Percentiles rank a stretch among this genome's conserved stretches.
These are phyloP conservation scores for Calcarisporium arbuscula DNA, from an alignment of 2,329 filamentous ascomycete genomes.

Conservation along the genomic window DNA sequence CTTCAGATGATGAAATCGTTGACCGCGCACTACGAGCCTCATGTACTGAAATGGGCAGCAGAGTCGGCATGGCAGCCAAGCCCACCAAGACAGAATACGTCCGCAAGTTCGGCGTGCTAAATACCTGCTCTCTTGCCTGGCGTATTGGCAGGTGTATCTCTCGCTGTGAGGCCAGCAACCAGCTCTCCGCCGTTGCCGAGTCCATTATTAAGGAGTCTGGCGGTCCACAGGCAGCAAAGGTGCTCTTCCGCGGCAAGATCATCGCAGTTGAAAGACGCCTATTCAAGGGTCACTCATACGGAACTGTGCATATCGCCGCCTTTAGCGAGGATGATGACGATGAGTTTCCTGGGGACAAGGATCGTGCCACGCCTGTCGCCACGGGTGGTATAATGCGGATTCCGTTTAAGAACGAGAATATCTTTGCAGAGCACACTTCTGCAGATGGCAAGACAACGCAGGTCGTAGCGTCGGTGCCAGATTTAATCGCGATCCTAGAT, in stretches of 20 bases:
- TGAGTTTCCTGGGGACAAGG: conserved; percentile 17
- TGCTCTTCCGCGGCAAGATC: conserved; percentile 22
- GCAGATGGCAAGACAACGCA: conserved; percentile 11
- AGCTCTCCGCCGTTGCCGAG: conserved; percentile 33
- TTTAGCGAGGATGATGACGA: conserved; percentile 30
- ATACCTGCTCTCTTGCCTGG: conserved; percentile 32
- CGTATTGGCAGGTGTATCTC: conserved; percentile 42
- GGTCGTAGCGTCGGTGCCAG: conserved; percentile 32
- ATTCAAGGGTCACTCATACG: conserved; percentile 35
- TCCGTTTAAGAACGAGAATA: conserved; percentile 53
- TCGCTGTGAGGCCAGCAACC: conserved; percentile 11
- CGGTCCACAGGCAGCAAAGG: conserved; percentile 17
- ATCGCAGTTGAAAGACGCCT: conserved; percentile 31
- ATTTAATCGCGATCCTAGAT: conserved; percentile 33
- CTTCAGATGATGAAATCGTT: conserved; percentile 19
- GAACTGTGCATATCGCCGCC: conserved; percentile 30
- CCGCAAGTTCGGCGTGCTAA: conserved; percentile 24
- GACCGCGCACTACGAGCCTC: conserved; percentile 9
- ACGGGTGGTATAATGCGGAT: conserved; percentile 29
- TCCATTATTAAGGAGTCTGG: conserved; percentile 32
- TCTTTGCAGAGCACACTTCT: conserved; percentile 28
- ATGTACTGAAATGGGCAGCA: conserved; percentile 23
- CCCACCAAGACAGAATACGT: conserved; percentile 25
- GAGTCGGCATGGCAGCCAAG: conserved; percentile 22
- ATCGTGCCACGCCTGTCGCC: neutral